A percentile compares a stretch with the other conserved stretches of the same genome.
phyloP scores from a whole-genome alignment of 768 basidiomycete species.

The Boletus sp. region DNA sequence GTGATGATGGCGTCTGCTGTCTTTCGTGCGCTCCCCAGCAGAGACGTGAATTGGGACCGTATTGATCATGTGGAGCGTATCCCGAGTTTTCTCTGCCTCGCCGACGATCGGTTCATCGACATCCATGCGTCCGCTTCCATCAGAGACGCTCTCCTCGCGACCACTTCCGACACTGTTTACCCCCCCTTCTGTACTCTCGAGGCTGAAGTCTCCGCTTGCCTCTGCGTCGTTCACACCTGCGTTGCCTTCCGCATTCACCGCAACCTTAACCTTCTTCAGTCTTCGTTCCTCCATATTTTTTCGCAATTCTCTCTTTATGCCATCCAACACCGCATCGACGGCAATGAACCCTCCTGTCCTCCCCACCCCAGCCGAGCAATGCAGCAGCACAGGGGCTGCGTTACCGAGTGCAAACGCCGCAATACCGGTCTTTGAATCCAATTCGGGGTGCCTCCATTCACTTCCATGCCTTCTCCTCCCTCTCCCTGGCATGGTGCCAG shows the following conservation, averaged over 20 bases:
- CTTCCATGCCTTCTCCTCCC: conserved; percentile 12
- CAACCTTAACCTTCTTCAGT: background rate
- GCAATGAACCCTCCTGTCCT: conserved; percentile 93
- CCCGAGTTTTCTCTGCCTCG: background rate
- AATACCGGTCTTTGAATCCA: conserved; percentile 58
- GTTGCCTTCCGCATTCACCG: background rate
- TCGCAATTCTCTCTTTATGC: conserved; percentile 57
- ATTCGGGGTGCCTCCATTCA: conserved; percentile 35
- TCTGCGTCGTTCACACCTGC: conserved; percentile 3
- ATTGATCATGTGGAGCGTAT: conserved; percentile 10
- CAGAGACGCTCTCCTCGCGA: background rate
- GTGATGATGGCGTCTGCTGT: conserved; percentile 8
- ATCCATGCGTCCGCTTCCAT: conserved; percentile 21
- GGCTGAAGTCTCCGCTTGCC: conserved; percentile 1
- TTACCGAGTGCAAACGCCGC: conserved; percentile 48
- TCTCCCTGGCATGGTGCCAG: background rate
- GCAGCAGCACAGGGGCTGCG: conserved; percentile 65
- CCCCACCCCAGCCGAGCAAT: conserved; percentile 95
- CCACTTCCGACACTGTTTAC: conserved; percentile 1
- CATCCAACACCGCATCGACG: conserved; percentile 82
- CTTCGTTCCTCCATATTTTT: conserved; percentile 29
- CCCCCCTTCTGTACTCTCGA: conserved; percentile 10
- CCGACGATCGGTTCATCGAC: conserved; percentile 22
- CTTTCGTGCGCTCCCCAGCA: conserved; percentile 29
- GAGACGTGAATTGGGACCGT: conserved; percentile 29